Evolutionary conservation across 2,329 filamentous ascomycete genomes (phyloP).

Genomic region (Gremmenia infestans): DNA sequence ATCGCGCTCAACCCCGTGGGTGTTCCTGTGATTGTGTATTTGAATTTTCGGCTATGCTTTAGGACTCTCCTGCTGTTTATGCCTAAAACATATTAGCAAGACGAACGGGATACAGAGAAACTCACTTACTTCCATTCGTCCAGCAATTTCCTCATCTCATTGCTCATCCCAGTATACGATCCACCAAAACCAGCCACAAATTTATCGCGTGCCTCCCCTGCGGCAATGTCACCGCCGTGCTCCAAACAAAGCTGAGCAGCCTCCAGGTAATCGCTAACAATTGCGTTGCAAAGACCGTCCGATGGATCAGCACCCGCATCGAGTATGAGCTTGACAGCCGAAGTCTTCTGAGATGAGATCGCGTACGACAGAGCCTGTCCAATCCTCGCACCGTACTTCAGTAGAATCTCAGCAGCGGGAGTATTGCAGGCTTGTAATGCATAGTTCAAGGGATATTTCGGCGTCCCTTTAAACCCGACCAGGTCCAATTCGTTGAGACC

Average conservation of each 20-base stretch:
- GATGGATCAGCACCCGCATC: constrained; percentile 6
- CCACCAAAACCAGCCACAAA: background rate
- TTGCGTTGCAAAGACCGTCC: background rate
- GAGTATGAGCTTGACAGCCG: constrained; percentile 4
- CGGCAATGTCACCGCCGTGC: background rate
- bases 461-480: too few relatives aligned
- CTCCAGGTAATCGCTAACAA: background rate
- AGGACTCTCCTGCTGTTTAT: background rate
- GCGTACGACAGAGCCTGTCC: background rate
- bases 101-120: background rate
- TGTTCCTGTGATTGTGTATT: background rate
- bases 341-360: background rate
- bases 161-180: constrained; percentile 1
- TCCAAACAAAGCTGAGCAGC: constrained; percentile 4
- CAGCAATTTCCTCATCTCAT: constrained; percentile 2
- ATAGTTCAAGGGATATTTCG: background rate
- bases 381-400: background rate
- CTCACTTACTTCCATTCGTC: constrained; percentile 2
- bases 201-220: background rate
- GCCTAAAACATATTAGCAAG: background rate
- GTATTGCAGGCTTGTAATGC: background rate
- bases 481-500: constrained; percentile 1
- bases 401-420: background rate
- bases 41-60: too few relatives aligned
- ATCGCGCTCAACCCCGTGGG: background rate